phyloP scores from a whole-genome alignment of 1,284 basidiomycete genomes.

The Ustanciosporium gigantosporum region DNA sequence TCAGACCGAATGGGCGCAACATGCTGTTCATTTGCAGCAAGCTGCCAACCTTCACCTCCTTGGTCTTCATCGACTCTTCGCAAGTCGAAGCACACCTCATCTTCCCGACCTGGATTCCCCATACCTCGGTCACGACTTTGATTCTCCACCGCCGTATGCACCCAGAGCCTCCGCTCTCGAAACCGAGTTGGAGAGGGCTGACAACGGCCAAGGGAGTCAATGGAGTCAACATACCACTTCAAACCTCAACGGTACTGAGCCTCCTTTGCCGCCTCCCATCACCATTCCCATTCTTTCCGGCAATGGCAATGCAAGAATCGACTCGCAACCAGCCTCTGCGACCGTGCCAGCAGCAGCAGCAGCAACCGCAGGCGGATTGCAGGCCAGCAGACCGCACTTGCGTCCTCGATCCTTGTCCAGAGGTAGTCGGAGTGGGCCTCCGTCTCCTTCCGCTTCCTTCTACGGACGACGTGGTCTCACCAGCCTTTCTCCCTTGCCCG shows the following conservation, averaged over 20 bases:
- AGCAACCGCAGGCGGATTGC: too few relatives aligned
- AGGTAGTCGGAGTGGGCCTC: conserved; percentile 35
- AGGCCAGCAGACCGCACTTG: conserved; percentile 5
- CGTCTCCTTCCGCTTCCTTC: conserved; percentile 34
- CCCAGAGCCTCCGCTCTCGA: conserved; percentile 23
- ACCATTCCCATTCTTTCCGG: conserved; percentile 9
- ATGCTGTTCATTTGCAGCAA: conserved; percentile 34
- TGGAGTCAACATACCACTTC: neutral
- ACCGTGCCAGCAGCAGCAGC: too few relatives aligned
- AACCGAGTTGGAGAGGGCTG: conserved; percentile 25
- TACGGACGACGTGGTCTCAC: conserved; percentile 32
- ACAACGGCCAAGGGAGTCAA: conserved; percentile 5
- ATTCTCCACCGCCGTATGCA: conserved; percentile 35
- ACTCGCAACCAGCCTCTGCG: neutral
- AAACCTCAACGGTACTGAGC: conserved; percentile 1
- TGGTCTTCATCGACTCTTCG: conserved; percentile 31
- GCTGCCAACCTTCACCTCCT: conserved; percentile 30
- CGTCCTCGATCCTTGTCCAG: conserved; percentile 20
- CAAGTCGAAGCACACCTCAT: conserved; percentile 34
- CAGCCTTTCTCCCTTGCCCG: conserved; percentile 25
- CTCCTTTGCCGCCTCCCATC: conserved; percentile 33
- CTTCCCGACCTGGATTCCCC: conserved; percentile 28
- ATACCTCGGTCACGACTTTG: conserved; percentile 25
- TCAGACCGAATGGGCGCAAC: conserved; percentile 72
- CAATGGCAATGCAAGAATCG: neutral